These are phyloP conservation scores for Malassezia dermatis DNA, from an alignment of 1,284 basidiomycete genomes.

Conservation along the genomic window DNA sequence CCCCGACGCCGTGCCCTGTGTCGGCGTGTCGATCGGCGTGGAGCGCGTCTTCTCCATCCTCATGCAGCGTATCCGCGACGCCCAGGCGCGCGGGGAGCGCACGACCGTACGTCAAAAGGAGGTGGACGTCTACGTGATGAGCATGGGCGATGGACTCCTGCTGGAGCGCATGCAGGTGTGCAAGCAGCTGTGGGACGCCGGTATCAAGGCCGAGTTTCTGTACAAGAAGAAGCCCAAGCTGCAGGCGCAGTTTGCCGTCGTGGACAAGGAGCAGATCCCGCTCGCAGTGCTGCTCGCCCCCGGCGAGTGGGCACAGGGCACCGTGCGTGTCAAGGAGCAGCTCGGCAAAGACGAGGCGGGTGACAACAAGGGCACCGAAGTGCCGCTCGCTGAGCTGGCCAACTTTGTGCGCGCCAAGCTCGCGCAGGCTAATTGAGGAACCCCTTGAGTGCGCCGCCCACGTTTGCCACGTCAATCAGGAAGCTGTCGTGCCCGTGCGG, in stretches of 20 bases:
- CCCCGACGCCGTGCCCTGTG: slow-evolving; percentile 74
- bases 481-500: slow-evolving; percentile 95
- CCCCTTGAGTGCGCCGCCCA: slow-evolving; percentile 67
- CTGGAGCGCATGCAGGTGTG: slow-evolving; percentile 75
- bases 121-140: slow-evolving; percentile 88
- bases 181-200: slow-evolving; percentile 70
- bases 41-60: slow-evolving; percentile 91
- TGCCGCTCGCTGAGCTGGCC: slow-evolving; percentile 55
- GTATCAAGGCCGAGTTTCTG: slow-evolving; percentile 87
- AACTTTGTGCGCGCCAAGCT: neutral
- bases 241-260: slow-evolving; percentile 68
- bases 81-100: slow-evolving; percentile 49
- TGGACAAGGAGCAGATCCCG: slow-evolving; percentile 82
- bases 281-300: slow-evolving; percentile 82
- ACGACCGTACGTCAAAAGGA: slow-evolving; percentile 66
- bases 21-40: slow-evolving; percentile 85
- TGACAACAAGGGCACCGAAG: slow-evolving; percentile 59
- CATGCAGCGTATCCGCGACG: slow-evolving; percentile 71
- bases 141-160: slow-evolving; percentile 78
- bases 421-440: slow-evolving; percentile 57
- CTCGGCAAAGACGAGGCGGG: slow-evolving; percentile 57
- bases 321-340: slow-evolving; percentile 83
- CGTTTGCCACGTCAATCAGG: slow-evolving; percentile 67
- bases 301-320: slow-evolving; percentile 57
- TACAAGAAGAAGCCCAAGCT: slow-evolving; percentile 72